These are phyloP conservation scores for Aspergillus sp. DNA, from an alignment of 2,329 filamentous ascomycete species.

Conservation along the genomic window DNA sequence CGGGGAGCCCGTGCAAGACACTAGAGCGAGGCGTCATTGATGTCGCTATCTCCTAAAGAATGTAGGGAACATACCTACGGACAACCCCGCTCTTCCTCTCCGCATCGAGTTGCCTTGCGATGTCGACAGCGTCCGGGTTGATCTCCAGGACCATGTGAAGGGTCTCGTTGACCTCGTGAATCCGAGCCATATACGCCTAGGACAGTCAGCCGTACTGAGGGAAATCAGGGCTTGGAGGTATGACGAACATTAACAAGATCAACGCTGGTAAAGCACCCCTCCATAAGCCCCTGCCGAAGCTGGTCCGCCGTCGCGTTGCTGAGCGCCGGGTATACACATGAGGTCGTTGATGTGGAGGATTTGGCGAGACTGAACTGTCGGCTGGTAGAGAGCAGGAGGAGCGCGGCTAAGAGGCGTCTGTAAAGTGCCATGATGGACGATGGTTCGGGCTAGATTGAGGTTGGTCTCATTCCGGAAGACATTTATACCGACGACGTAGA, in stretches of 20 bases:
- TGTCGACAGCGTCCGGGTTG: slow-evolving; percentile 53
- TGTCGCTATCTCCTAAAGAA: not conserved
- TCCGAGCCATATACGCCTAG: slow-evolving; percentile 51
- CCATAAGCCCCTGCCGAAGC: slow-evolving; percentile 48
- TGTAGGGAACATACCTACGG: slow-evolving; percentile 36
- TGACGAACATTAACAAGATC: slow-evolving; percentile 49
- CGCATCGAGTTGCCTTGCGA: slow-evolving; percentile 48
- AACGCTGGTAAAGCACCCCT: slow-evolving; percentile 54
- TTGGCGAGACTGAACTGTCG: not conserved
- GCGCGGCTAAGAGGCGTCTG: not conserved
- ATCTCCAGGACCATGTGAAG: slow-evolving; percentile 54
- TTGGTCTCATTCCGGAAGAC: too few species aligned
- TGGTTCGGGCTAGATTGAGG: too few species aligned
- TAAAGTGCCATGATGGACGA: not conserved
- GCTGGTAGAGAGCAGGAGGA: slow-evolving; percentile 1
- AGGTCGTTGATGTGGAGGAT: not conserved
- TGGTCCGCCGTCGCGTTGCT: slow-evolving; percentile 54
- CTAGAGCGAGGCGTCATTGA: not conserved
- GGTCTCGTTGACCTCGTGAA: slow-evolving; percentile 52
- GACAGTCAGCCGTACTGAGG: not conserved
- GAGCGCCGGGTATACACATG: slow-evolving; percentile 36
- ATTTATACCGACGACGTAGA: too few species aligned
- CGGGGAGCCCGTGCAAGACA: slow-evolving; percentile 61
- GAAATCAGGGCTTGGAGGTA: not conserved
- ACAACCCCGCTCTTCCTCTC: slow-evolving; percentile 47